phyloP scores from a whole-genome alignment of 345 rosid genomes.

The Eucalyptus erythrocorys region DNA sequence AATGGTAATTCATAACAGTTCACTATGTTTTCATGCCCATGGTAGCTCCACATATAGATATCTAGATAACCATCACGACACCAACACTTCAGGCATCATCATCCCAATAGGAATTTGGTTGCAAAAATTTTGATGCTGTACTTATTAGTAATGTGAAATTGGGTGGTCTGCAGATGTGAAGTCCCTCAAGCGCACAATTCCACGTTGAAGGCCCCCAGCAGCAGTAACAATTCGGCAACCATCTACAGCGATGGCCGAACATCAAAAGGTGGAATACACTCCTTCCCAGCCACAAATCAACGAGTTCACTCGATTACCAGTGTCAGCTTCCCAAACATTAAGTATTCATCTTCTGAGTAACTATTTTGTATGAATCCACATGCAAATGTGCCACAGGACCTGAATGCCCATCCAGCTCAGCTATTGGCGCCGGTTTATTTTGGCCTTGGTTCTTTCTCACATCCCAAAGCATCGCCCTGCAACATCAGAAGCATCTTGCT shows the following conservation, averaged over 20 bases:
- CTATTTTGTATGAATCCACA: constrained; percentile 46
- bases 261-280: neutral
- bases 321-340: constrained; percentile 41
- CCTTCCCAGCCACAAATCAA: constrained; percentile 7
- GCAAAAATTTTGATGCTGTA: constrained; percentile 31
- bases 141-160: neutral
- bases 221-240: constrained; percentile 23
- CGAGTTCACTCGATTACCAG: constrained; percentile 23
- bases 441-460: constrained; percentile 24
- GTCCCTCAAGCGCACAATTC: constrained; percentile 12
- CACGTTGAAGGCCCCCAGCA: neutral
- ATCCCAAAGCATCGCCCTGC: constrained; percentile 62
- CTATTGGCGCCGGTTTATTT: constrained; percentile 13
- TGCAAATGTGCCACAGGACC: constrained; percentile 23
- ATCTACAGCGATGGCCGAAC: constrained; percentile 36
- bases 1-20: neutral
- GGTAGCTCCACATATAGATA: neutral
- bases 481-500: neutral
- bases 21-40: neutral
- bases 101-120: constrained; percentile 2
- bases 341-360: constrained; percentile 19
- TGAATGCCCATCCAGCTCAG: constrained; percentile 37
- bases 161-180: constrained; percentile 24
- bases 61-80: neutral
- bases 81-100: neutral